Evolutionary conservation across 2,329 filamentous ascomycete genomes (phyloP).

Genomic region (Fusarium sp.): DNA sequence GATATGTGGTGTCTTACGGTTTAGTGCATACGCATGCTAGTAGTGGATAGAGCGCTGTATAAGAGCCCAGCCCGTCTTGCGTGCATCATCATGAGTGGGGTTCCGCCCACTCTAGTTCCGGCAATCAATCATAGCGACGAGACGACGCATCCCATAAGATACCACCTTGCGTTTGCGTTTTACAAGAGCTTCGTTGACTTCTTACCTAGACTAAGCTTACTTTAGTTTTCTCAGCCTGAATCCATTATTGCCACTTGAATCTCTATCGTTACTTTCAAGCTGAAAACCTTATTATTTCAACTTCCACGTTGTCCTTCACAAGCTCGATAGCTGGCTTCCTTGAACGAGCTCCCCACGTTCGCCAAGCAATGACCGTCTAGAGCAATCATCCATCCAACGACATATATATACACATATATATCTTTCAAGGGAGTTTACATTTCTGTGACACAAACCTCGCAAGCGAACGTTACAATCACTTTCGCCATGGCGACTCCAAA

Average conservation of each 20-base stretch:
- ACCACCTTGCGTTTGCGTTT: conserved; percentile 34
- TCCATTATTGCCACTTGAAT: neutral
- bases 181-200: conserved; percentile 1
- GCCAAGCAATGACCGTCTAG: conserved; percentile 7
- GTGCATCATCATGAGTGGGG: conserved; percentile 30
- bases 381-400: neutral
- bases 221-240: neutral
- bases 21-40: neutral
- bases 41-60: neutral
- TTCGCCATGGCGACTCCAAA: conserved; percentile 51
- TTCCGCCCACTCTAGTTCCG: conserved; percentile 5
- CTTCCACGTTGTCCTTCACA: neutral
- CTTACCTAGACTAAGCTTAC: conserved; percentile 11
- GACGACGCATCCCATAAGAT: conserved; percentile 18
- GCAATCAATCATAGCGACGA: conserved; percentile 8
- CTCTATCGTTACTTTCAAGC: neutral
- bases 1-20: neutral
- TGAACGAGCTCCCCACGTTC: conserved; percentile 9
- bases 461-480: neutral
- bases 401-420: neutral
- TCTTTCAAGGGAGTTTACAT: neutral
- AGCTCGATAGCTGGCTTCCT: neutral
- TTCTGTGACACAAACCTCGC: neutral
- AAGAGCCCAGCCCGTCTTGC: neutral
- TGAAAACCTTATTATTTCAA: neutral